A percentile compares a stretch with the other conserved stretches of the same genome.
Conservation (phyloP, 331 rosid genomes). For the Rhamnella rubrinervis region DNA sequence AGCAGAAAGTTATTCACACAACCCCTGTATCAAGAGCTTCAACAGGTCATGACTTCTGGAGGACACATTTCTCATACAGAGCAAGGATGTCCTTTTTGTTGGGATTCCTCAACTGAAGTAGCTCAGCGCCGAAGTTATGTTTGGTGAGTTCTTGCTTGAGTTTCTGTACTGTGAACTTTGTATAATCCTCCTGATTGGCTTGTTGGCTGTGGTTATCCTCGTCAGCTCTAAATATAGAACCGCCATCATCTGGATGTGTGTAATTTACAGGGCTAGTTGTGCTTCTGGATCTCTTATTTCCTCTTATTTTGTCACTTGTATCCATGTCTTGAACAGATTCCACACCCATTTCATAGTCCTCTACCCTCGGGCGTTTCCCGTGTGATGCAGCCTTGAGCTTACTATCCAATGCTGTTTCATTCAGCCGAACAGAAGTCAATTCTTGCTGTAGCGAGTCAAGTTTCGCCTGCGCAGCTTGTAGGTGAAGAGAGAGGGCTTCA, state of each 20-base stretch:
- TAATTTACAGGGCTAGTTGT: constrained; percentile 51
- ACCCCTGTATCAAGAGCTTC: constrained; percentile 24
- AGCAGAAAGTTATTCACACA: constrained; percentile 22
- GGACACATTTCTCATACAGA: constrained; percentile 71
- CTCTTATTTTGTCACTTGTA: constrained; percentile 57
- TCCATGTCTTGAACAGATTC: constrained; percentile 84
- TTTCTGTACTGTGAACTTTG: constrained; percentile 67
- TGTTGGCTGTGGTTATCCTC: constrained; percentile 72
- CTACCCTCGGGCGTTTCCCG: constrained; percentile 75
- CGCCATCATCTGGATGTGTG: constrained; percentile 78
- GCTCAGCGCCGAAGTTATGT: constrained; percentile 76
- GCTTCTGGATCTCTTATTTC: constrained; percentile 68
- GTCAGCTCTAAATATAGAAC: constrained; percentile 68
- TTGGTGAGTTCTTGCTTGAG: constrained; percentile 94
- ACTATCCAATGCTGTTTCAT: constrained; percentile 75
- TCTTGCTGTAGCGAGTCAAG: constrained; percentile 91
- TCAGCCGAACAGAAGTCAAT: constrained; percentile 73
- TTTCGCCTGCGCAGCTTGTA: constrained; percentile 86
- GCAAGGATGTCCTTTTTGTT: constrained; percentile 74
- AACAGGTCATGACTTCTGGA: constrained; percentile 54
- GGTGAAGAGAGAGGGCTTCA: constrained; percentile 77
- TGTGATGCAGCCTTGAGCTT: constrained; percentile 68
- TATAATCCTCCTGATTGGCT: constrained; percentile 65
- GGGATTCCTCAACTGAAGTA: constrained; percentile 79
- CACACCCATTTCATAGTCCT: constrained; percentile 52